phyloP scores from a whole-genome alignment of 768 basidiomycete genomes.

The Melanogaster broomeanus region DNA sequence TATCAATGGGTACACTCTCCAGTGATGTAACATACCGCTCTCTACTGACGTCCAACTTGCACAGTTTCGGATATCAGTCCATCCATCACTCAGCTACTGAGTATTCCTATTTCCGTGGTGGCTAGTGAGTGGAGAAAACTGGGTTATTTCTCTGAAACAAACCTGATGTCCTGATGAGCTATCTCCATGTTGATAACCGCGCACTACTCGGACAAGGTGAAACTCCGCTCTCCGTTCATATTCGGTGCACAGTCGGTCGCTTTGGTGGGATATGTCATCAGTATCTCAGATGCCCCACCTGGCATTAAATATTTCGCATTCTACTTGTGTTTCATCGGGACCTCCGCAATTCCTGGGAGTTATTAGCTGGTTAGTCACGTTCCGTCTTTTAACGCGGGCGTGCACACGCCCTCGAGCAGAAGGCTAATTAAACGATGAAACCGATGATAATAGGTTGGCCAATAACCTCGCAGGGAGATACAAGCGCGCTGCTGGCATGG shows the following conservation, averaged over 20 bases:
- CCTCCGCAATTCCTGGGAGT: constrained; percentile 54
- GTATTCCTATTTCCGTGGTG: no score
- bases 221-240: constrained; percentile 59
- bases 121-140: no score
- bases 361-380: constrained; percentile 53
- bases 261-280: constrained; percentile 56
- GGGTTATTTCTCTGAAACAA: constrained; percentile 33
- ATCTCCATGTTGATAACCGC: constrained; percentile 55
- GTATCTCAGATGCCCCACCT: constrained; percentile 38
- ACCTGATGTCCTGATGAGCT: constrained; percentile 41
- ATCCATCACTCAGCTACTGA: constrained; percentile 56
- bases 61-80: constrained; percentile 56
- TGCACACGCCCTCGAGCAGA: background rate
- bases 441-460: no score
- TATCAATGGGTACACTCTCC: constrained; percentile 43
- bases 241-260: constrained; percentile 48
- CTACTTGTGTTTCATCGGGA: constrained; percentile 61
- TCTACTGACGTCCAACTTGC: background rate
- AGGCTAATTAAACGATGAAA: no score
- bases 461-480: no score
- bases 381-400: background rate
- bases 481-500: constrained; percentile 67
- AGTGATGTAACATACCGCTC: background rate
- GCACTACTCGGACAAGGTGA: constrained; percentile 56
- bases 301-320: constrained; percentile 71